Percentiles rank a stretch among this genome's conserved stretches.
Conservation (phyloP, 2,329 filamentous ascomycete genomes). For the Aureobasidium leucospermi region DNA sequence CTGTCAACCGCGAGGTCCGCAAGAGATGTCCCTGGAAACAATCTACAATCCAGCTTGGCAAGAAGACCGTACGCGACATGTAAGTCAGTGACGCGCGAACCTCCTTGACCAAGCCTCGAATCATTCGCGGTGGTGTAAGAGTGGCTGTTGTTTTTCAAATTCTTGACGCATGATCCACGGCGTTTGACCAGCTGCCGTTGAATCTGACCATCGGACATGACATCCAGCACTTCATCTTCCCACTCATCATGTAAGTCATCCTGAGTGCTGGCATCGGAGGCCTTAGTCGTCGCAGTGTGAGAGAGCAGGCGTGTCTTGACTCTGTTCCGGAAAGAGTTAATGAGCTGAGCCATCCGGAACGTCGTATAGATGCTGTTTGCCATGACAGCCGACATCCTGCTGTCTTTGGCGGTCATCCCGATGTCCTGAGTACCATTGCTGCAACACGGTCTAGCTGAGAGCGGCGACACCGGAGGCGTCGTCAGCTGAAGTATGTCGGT, state of each 20-base stretch:
- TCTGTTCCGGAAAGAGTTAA: constrained; percentile 32
- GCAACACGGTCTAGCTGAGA: not conserved
- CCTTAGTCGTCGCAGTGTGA: constrained; percentile 5
- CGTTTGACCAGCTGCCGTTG: constrained; percentile 17
- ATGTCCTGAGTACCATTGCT: not conserved
- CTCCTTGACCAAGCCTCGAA: not conserved
- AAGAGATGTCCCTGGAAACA: constrained; percentile 20
- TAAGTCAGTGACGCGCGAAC: no score
- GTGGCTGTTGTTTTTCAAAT: not conserved
- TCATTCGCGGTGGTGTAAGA: not conserved
- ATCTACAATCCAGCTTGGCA: not conserved
- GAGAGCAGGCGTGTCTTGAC: constrained; percentile 26
- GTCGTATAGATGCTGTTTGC: constrained; percentile 26
- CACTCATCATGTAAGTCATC: constrained; percentile 24
- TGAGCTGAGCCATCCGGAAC: constrained; percentile 31
- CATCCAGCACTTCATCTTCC: constrained; percentile 21
- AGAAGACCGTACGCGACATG: not conserved
- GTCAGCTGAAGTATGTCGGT: not conserved
- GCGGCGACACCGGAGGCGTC: not conserved
- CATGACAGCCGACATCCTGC: not conserved
- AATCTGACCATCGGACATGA: constrained; percentile 15
- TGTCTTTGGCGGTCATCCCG: not conserved
- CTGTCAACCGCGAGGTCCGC: no score
- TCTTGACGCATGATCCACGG: not conserved
- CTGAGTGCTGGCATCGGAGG: constrained; percentile 15